phyloP scores from a whole-genome alignment of 371 early-diverging fungal species.

The Nosema bombycis region DNA sequence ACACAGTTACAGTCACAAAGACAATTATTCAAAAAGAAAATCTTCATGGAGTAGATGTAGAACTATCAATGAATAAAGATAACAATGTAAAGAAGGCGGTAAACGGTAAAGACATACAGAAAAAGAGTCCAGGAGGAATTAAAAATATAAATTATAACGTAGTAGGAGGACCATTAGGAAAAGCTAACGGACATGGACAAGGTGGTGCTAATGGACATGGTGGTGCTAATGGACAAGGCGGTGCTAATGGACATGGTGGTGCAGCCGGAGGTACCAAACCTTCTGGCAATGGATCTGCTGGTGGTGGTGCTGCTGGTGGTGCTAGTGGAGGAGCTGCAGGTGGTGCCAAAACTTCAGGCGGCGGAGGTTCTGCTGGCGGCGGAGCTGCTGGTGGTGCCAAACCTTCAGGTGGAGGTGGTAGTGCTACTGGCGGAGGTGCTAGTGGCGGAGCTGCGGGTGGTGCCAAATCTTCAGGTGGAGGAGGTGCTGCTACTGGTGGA shows the following conservation, averaged over 20 bases:
- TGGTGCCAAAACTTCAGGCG: neutral
- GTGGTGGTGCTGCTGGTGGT: neutral
- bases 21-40: slow-evolving; percentile 21
- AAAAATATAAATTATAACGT: no score
- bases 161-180: no score
- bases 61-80: no score
- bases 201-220: neutral
- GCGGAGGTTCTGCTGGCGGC: neutral
- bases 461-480: neutral
- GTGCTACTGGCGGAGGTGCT: neutral
- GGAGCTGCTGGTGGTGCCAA: neutral
- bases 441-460: neutral
- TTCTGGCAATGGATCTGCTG: neutral
- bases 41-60: neutral
- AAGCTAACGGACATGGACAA: neutral
- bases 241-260: neutral
- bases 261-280: neutral
- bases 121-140: no score
- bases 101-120: no score
- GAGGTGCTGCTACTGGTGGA: neutral
- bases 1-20: neutral
- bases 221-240: neutral
- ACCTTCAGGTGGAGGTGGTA: neutral
- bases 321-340: neutral
- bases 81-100: no score